Evolutionary conservation across 163 green algal genomes (phyloP).

Genomic region (Chlamydomonas reinhardtii): DNA sequence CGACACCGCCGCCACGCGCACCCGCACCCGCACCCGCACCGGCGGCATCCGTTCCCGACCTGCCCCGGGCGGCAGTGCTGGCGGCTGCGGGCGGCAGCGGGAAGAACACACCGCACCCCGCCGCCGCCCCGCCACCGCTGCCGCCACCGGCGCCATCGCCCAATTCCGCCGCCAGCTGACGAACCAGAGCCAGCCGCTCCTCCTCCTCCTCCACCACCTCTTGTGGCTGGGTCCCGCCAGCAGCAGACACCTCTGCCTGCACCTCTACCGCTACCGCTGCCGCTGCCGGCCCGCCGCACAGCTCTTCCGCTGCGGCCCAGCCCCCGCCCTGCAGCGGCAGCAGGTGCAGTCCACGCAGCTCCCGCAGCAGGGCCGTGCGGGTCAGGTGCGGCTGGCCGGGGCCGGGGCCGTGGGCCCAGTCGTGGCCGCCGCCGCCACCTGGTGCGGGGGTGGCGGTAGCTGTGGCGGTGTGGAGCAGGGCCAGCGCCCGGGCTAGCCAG

Average conservation of each 20-base stretch:
- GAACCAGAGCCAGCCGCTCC: too few species aligned
- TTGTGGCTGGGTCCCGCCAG: too few species aligned
- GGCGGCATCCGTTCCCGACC: too few species aligned
- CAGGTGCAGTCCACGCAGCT: conserved; percentile 36
- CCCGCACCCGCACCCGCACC: too few species aligned
- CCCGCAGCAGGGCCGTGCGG: conserved; percentile 28
- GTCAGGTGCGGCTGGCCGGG: not conserved
- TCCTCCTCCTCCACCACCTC: too few species aligned
- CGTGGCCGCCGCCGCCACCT: not conserved
- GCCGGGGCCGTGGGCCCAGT: not conserved
- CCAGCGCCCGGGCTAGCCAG: conserved; percentile 44
- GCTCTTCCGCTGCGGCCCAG: not conserved
- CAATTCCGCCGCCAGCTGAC: too few species aligned
- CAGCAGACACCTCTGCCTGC: too few species aligned
- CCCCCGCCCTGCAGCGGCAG: conserved; percentile 43
- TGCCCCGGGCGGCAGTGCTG: too few species aligned
- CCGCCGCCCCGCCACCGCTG: too few species aligned
- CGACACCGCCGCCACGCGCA: not conserved
- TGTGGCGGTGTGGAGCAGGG: conserved; percentile 33
- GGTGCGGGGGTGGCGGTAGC: not conserved
- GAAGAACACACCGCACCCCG: not conserved
- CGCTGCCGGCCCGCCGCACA: not conserved
- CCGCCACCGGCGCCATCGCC: not conserved
- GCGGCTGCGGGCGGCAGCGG: too few species aligned
- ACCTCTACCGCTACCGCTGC: too few species aligned